Base-by-base conservation (phyloP, 371 early-diverging fungal species). In the Dinochytrium kinnereticum region DNA sequence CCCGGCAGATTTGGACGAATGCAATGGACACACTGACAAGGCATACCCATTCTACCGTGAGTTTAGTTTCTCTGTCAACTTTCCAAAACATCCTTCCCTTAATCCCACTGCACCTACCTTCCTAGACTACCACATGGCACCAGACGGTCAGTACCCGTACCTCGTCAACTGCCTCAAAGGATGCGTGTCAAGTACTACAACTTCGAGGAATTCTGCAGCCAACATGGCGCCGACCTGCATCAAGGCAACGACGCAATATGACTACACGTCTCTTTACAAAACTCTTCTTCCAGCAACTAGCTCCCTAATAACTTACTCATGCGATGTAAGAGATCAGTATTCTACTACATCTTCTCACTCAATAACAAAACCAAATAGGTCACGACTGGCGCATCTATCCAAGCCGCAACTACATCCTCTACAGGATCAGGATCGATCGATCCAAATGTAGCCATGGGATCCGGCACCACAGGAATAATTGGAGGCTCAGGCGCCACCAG, bases 81-180 rank as follows among this genome's bases (percentile, higher is more conserved):
- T 53, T 53, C 10, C 55, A 53, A n/a, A n/a, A n/a, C n/a, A n/a
- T n/a, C n/a, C n/a, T n/a, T n/a, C n/a, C n/a, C n/a, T n/a, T n/a
- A n/a, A n/a, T n/a, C n/a, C n/a, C n/a, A n/a, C n/a, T n/a, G n/a
- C n/a, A n/a, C n/a, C n/a, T n/a, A n/a, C n/a, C 44, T 19, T 44
- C 19, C 17, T 53, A 53, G 55, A 53, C 55, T 53, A 53, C 55
- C 55, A 53, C 24, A 5, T 53, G 5, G n/a, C 13, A 26, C 17
- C 55, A 7, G 26, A 53, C 55, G 26, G 26, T 13, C 10, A 13
- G 5, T 53, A 53, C 55, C 55, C 55, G 13, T 53, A 53, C 55
- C 5, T 24, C 5, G 55, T 53, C 55, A 53, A 53, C 55, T 53
- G 55, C 55, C 26, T 53, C 5, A 53, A 53, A 53, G 55, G 55